phyloP scores from a whole-genome alignment of 2,329 filamentous ascomycete species.

The Tothia fuscella region DNA sequence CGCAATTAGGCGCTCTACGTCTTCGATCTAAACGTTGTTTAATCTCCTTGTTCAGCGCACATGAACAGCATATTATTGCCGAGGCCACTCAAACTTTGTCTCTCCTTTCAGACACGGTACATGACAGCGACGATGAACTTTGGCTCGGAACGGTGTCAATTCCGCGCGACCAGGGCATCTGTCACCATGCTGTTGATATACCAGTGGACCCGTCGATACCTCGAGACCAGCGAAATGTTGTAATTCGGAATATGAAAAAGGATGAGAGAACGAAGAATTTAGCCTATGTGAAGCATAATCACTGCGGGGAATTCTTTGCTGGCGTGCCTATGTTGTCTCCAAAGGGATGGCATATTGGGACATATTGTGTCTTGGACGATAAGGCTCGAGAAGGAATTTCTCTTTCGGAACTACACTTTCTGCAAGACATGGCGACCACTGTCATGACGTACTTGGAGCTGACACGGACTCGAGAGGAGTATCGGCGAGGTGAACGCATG shows the following conservation, averaged over 20 bases:
- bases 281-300: not conserved
- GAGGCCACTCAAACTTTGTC: slow-evolving; percentile 38
- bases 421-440: slow-evolving; percentile 13
- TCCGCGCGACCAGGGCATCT: slow-evolving; percentile 24
- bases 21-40: slow-evolving; percentile 37
- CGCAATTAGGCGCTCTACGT: slow-evolving; percentile 39
- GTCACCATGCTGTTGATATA: slow-evolving; percentile 17
- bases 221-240: not conserved
- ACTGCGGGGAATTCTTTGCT: not conserved
- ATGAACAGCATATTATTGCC: slow-evolving; percentile 39
- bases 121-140: slow-evolving; percentile 21
- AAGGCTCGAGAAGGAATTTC: slow-evolving; percentile 15
- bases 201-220: not conserved
- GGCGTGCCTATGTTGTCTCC: slow-evolving; percentile 17
- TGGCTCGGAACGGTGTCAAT: slow-evolving; percentile 25
- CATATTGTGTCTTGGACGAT: slow-evolving; percentile 23
- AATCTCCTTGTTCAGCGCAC: slow-evolving; percentile 37
- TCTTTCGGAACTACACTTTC: slow-evolving; percentile 12
- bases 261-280: not conserved
- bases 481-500: slow-evolving; percentile 12
- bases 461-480: slow-evolving; percentile 10
- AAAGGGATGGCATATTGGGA: slow-evolving; percentile 19
- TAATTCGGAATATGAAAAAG: not conserved
- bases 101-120: slow-evolving; percentile 22
- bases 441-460: slow-evolving; percentile 15